Percentiles rank a stretch among this genome's conserved stretches.
Evolutionary conservation across 2,329 filamentous ascomycete genomes (phyloP).

Genomic region (Aspergillus quadricinctus): DNA sequence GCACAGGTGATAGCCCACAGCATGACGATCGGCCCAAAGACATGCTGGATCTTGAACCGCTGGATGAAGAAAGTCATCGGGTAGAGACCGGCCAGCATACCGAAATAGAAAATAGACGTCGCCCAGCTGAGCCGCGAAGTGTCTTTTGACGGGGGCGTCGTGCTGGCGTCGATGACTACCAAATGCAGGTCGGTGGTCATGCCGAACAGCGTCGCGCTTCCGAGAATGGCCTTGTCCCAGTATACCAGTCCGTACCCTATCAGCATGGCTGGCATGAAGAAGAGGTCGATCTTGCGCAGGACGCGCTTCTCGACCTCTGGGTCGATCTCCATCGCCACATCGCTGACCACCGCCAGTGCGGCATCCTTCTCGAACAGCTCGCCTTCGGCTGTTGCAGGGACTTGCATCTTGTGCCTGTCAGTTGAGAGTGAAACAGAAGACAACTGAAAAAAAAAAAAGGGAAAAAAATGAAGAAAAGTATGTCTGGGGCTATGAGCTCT

Average conservation of each 20-base stretch:
- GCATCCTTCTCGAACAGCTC: conserved; percentile 46
- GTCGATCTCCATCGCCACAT: conserved; percentile 47
- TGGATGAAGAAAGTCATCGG: conserved; percentile 69
- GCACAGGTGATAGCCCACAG: conserved; percentile 66
- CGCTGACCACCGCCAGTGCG: conserved; percentile 57
- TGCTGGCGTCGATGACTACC: conserved; percentile 48
- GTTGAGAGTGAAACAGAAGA: background rate
- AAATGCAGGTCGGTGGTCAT: conserved; percentile 68
- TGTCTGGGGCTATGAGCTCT: background rate
- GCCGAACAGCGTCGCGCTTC: conserved; percentile 68
- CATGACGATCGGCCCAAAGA: conserved; percentile 54
- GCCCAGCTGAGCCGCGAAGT: conserved; percentile 71
- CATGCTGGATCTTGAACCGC: conserved; percentile 60
- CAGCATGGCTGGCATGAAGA: conserved; percentile 65
- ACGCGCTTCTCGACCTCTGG: conserved; percentile 53
- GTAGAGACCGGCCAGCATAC: conserved; percentile 69
- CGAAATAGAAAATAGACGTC: conserved; percentile 75
- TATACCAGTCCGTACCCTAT: conserved; percentile 62
- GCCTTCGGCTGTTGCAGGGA: conserved; percentile 11
- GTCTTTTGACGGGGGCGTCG: conserved; percentile 54
- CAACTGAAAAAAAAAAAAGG: background rate
- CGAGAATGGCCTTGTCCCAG: conserved; percentile 72
- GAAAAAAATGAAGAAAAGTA: background rate
- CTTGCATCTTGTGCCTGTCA: conserved; percentile 16
- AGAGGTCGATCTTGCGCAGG: conserved; percentile 62